Evolutionary conservation across 2,329 filamentous ascomycete genomes (phyloP).

Genomic region (Colletotrichum lentis): DNA sequence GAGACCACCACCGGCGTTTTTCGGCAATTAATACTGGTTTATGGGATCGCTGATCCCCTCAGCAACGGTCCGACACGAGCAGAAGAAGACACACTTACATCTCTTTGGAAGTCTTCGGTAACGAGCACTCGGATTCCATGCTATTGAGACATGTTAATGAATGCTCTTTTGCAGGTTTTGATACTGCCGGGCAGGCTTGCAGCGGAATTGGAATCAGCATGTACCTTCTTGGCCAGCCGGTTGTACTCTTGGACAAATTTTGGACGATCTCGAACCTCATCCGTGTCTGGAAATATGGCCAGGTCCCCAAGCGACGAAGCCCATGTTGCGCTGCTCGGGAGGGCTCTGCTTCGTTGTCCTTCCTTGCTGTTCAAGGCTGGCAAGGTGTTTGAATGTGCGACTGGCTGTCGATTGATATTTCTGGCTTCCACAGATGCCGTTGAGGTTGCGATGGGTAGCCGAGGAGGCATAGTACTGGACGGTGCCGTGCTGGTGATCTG

Average conservation of each 20-base stretch:
- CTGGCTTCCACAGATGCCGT: background rate
- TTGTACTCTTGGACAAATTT: conserved; percentile 68
- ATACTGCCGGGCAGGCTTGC: background rate
- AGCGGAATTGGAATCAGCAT: background rate
- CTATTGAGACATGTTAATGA: conserved; percentile 46
- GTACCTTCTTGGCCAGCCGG: conserved; percentile 64
- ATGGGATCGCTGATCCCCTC: conserved; percentile 12
- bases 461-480: conserved; percentile 30
- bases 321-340: conserved; percentile 64
- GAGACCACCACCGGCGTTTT: conserved; percentile 51
- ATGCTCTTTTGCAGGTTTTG: background rate
- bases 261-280: conserved; percentile 58
- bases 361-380: conserved; percentile 37
- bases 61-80: background rate
- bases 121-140: conserved; percentile 59
- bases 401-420: background rate
- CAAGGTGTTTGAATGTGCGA: conserved; percentile 36
- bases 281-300: conserved; percentile 57
- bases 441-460: conserved; percentile 6
- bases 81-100: conserved; percentile 9
- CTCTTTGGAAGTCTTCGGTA: conserved; percentile 46
- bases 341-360: conserved; percentile 37
- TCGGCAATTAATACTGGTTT: conserved; percentile 38
- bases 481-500: conserved; percentile 29
- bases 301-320: conserved; percentile 63